Conservation (phyloP, 2,329 filamentous ascomycete species). For the Aureobasidium melanogenum region DNA sequence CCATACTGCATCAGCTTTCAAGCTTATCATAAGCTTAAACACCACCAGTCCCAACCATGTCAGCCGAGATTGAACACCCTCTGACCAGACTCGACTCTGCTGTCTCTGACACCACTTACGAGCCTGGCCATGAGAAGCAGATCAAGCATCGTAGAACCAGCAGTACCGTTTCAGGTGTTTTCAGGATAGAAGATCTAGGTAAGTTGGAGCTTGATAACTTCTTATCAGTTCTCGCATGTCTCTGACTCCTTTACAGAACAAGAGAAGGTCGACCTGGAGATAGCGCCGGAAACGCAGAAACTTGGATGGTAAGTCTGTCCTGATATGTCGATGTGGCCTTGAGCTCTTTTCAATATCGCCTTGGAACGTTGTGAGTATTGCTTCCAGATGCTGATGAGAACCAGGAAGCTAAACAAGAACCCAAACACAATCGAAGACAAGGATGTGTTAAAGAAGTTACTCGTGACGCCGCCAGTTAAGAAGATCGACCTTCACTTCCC, state of each 20-base stretch:
- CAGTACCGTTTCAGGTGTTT: constrained; percentile 63
- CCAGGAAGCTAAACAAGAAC: constrained; percentile 90
- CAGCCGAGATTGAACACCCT: constrained; percentile 43
- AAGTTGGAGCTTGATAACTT: constrained; percentile 30
- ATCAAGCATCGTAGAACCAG: constrained; percentile 60
- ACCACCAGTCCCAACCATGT: constrained; percentile 36
- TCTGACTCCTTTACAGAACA: constrained; percentile 48
- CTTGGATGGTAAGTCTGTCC: constrained; percentile 66
- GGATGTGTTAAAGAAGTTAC: constrained; percentile 69
- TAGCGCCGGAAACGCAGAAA: constrained; percentile 76
- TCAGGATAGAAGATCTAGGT: constrained; percentile 83
- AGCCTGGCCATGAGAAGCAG: constrained; percentile 58
- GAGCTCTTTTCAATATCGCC: not conserved
- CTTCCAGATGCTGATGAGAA: constrained; percentile 4
- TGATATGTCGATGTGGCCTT: not conserved
- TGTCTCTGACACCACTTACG: constrained; percentile 62
- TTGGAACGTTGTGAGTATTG: not conserved
- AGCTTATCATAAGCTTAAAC: constrained; percentile 11
- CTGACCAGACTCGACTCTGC: constrained; percentile 88
- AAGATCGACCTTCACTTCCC: constrained; percentile 92
- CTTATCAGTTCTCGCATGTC: not conserved
- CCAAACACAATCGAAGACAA: constrained; percentile 70
- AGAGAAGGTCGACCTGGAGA: constrained; percentile 60
- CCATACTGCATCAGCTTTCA: not conserved
- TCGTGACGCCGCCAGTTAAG: constrained; percentile 78